A percentile compares a stretch with the other conserved stretches of the same genome.
Evolutionary conservation across 2,329 filamentous ascomycete genomes (phyloP).

Genomic region (Exophiala sp.): DNA sequence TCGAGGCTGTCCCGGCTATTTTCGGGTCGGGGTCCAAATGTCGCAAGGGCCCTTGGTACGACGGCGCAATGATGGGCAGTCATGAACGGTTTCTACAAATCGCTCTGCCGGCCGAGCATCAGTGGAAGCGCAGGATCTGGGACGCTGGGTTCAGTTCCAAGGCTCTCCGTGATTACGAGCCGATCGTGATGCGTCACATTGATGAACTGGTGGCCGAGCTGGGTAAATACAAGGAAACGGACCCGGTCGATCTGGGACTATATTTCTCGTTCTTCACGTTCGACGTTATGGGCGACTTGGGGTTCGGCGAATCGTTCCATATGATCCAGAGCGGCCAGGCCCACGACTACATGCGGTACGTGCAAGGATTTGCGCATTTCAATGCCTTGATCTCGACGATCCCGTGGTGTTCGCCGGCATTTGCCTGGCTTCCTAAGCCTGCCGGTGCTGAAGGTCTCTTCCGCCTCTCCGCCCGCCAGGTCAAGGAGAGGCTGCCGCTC

Average conservation of each 20-base stretch:
- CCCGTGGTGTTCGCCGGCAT: too few species aligned
- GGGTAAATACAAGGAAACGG: too few species aligned
- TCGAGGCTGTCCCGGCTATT: constrained; percentile 35
- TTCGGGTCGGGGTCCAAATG: constrained; percentile 38
- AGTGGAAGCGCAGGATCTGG: constrained; percentile 39
- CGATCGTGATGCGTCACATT: too few species aligned
- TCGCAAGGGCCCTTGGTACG: constrained; percentile 41
- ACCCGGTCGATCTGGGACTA: constrained; percentile 36
- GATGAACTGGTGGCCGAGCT: too few species aligned
- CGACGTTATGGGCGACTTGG: constrained; percentile 35
- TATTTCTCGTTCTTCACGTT: constrained; percentile 36
- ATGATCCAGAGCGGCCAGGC: constrained; percentile 31
- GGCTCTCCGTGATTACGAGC: too few species aligned
- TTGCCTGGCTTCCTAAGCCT: too few species aligned
- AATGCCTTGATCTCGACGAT: too few species aligned
- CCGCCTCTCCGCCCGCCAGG: too few species aligned
- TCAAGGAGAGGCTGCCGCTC: too few species aligned
- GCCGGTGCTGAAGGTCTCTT: too few species aligned
- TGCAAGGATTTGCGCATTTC: constrained; percentile 29
- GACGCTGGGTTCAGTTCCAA: constrained; percentile 39
- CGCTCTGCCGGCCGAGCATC: constrained; percentile 36
- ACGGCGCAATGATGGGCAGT: constrained; percentile 31
- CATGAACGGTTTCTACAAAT: constrained; percentile 37
- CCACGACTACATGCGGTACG: constrained; percentile 36
- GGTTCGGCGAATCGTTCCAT: constrained; percentile 33